Conservation (phyloP, 148 eudicot species). For the Vaccinium vitisidaea region DNA sequence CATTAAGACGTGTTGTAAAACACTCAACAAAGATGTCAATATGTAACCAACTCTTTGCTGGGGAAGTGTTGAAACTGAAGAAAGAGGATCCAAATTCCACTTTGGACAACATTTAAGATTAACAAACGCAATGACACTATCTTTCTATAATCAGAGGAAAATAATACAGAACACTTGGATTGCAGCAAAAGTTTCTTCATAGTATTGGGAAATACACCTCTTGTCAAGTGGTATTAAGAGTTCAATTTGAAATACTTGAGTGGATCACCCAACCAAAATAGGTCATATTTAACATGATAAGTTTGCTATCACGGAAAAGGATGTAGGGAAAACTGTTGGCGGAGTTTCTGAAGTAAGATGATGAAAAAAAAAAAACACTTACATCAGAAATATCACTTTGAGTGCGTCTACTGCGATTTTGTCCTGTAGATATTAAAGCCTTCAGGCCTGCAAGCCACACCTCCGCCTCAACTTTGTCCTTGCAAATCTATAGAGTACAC, state of each 20-base stretch:
- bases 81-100: not conserved
- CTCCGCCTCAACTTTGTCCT: slow-evolving; percentile 78
- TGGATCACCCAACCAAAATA: not conserved
- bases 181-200: not conserved
- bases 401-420: slow-evolving; percentile 47
- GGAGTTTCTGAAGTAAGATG: not conserved
- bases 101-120: not conserved
- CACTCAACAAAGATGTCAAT: not conserved
- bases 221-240: not conserved
- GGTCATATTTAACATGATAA: not conserved
- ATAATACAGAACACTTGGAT: no score
- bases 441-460: slow-evolving; percentile 83
- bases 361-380: slow-evolving; percentile 18
- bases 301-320: not conserved
- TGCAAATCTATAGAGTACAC: slow-evolving; percentile 63
- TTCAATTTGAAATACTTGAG: not conserved
- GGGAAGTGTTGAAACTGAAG: not conserved
- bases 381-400: slow-evolving; percentile 72
- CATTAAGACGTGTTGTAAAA: not conserved
- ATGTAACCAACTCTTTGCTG: not conserved
- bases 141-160: not conserved
- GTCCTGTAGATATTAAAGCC: slow-evolving; percentile 49
- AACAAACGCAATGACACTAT: not conserved
- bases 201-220: not conserved
- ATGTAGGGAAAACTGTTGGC: not conserved